These are phyloP conservation scores for Leishmania tropica DNA, from an alignment of 208 protist species.

Conservation along the genomic window DNA sequence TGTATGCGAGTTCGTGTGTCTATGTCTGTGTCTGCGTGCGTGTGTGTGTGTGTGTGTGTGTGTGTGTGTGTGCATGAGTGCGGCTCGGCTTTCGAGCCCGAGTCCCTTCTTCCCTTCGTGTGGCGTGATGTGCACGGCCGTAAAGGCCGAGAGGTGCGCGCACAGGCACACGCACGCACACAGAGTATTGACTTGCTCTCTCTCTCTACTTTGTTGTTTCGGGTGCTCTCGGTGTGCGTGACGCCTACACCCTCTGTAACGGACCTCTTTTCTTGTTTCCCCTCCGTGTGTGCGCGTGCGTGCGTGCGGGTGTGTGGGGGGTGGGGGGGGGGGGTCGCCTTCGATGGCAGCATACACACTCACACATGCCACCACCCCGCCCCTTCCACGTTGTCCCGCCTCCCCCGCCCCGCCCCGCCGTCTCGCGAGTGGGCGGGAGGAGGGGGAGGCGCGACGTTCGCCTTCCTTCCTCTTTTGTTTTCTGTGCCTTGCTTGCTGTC, in stretches of 20 bases:
- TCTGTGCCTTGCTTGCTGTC: not conserved
- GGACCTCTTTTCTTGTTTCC: too few species aligned
- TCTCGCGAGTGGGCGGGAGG: too few species aligned
- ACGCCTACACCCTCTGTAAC: too few species aligned
- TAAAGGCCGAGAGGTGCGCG: not conserved
- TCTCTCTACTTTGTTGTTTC: not conserved
- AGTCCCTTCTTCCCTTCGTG: not conserved
- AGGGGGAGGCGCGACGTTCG: too few species aligned
- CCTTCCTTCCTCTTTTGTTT: too few species aligned
- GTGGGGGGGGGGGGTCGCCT: too few species aligned
- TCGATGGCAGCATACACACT: too few species aligned
- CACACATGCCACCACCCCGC: too few species aligned
- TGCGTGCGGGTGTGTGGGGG: too few species aligned
- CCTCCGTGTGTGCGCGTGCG: too few species aligned
- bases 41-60: not conserved
- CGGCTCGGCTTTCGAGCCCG: not conserved
- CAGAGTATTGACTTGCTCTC: not conserved
- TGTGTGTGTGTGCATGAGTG: conserved; percentile 2
- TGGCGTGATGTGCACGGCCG: not conserved
- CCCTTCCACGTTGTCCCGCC: not conserved
- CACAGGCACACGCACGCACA: not conserved
- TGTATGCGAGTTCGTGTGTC: not conserved
- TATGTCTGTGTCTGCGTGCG: not conserved
- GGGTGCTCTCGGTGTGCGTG: not conserved
- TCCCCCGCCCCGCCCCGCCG: too few species aligned